Percentiles rank a stretch among this genome's conserved stretches.
These are phyloP conservation scores for Botrytis squamosa DNA, from an alignment of 2,329 filamentous ascomycete genomes.

Conservation along the genomic window DNA sequence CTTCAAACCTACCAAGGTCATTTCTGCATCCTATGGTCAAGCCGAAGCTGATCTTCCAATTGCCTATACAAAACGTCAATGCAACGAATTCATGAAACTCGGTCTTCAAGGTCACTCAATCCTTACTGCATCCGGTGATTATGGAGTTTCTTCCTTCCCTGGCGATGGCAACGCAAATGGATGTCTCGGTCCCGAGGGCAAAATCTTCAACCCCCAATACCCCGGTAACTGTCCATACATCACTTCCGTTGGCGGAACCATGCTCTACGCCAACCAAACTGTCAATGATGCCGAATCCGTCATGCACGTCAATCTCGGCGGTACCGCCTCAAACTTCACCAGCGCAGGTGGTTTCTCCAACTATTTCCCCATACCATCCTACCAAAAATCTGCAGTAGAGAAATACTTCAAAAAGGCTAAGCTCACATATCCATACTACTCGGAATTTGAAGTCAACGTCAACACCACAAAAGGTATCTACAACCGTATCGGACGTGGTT, in stretches of 20 bases:
- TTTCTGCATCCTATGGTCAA: constrained; percentile 66
- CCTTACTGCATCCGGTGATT: constrained; percentile 61
- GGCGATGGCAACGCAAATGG: constrained; percentile 58
- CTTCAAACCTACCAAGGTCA: constrained; percentile 37
- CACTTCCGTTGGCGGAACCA: constrained; percentile 64
- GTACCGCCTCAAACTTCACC: constrained; percentile 45
- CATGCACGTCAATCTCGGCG: constrained; percentile 28
- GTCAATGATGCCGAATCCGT: constrained; percentile 31
- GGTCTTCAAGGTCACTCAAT: constrained; percentile 66
- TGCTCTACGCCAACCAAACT: constrained; percentile 48
- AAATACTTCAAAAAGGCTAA: constrained; percentile 42
- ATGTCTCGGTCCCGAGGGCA: constrained; percentile 40
- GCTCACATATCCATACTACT: constrained; percentile 32
- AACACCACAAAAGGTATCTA: constrained; percentile 48
- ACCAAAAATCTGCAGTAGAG: constrained; percentile 47
- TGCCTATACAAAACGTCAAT: constrained; percentile 60
- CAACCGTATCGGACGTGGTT: constrained; percentile 50
- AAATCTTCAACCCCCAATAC: constrained; percentile 48
- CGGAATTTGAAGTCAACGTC: constrained; percentile 38
- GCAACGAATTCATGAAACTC: constrained; percentile 62
- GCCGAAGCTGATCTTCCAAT: constrained; percentile 62
- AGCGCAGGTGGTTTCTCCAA: constrained; percentile 51
- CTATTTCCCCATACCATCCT: constrained; percentile 50
- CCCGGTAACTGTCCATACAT: constrained; percentile 68
- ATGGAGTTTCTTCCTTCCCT: constrained; percentile 55